Base-by-base conservation (phyloP, 2,329 filamentous ascomycete genomes). In the Pseudogymnoascus sp. region DNA sequence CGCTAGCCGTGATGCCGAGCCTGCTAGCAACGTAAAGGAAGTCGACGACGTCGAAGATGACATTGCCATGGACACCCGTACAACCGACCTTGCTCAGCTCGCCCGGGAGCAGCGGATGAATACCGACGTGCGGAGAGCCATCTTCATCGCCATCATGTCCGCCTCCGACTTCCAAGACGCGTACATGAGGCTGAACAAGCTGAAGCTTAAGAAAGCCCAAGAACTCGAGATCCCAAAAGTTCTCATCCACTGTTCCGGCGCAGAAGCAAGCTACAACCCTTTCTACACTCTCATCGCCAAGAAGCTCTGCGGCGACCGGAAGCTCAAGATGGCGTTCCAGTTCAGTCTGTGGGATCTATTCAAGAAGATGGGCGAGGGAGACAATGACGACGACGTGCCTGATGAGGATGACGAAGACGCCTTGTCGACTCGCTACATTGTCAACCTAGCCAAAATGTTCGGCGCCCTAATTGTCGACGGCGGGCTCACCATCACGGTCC, bases 81-180 rank as follows among this genome's bases (percentile, higher is more conserved):
- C 62, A 17, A 66, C 68, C 15, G 71, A 73, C 64, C 68, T 74
- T n/a, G 58, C 68, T 31, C 69, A 71, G 40, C 68, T 74, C 39
- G 71, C 72, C 10, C 67, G 63, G 63, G 70, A 73, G 67, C 74
- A 69, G 63, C 67, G 66, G 35, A 74, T 69, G 71, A 75, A 73
- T 36, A 73, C 71, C 5, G 71, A 73, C 58, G 67, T 73, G 47
- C 68, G 71, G 29, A 68, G 71, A 60, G 90, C 91, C n/a, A 96
- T 99, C 63, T 99, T 99, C 73, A 83, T 95, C 35, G 87, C 92
- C 4, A 86, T 99, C 63, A 89, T 97, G 79, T 92, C 89, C 9
- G 90, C 91, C 0, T 84, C 83, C 8, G 91, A 96, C 71, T 90
- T 83, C 71, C 86, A 92, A 67, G 91, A 97, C 69, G 94, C 92